These are phyloP conservation scores for Imleria badia DNA, from an alignment of 768 basidiomycete species.

Conservation along the genomic window DNA sequence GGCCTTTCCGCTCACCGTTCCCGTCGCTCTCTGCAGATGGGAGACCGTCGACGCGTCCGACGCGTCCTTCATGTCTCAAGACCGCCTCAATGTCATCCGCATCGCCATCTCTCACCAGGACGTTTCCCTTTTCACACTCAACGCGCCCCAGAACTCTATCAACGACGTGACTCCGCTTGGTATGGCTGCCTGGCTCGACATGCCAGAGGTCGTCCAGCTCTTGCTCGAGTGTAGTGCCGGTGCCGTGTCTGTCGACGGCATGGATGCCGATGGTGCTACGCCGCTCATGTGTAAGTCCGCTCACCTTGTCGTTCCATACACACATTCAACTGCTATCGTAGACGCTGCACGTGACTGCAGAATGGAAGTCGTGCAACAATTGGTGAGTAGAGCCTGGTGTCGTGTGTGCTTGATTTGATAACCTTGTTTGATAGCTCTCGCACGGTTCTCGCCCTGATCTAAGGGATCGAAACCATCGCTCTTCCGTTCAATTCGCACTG, in stretches of 20 bases:
- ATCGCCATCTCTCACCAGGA: slow-evolving; percentile 54
- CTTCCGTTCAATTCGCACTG: slow-evolving; percentile 68
- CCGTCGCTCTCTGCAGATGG: slow-evolving; percentile 47
- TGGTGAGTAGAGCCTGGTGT: slow-evolving; percentile 45
- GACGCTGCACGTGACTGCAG: slow-evolving; percentile 77
- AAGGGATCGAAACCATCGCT: slow-evolving; percentile 69
- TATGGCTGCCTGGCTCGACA: slow-evolving; percentile 76
- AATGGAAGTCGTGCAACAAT: slow-evolving; percentile 60
- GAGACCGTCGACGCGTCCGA: slow-evolving; percentile 65
- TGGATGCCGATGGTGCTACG: slow-evolving; percentile 74
- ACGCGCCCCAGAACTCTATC: slow-evolving; percentile 68
- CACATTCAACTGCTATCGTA: slow-evolving; percentile 28
- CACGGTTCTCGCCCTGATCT: slow-evolving; percentile 74
- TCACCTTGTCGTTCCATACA: background rate
- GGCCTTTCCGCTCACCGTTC: slow-evolving; percentile 3
- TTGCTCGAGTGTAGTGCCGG: slow-evolving; percentile 65
- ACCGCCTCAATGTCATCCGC: slow-evolving; percentile 58
- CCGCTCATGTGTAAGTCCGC: slow-evolving; percentile 76
- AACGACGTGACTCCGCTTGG: slow-evolving; percentile 76
- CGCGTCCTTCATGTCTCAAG: slow-evolving; percentile 62
- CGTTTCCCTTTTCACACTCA: slow-evolving; percentile 67
- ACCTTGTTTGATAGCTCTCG: slow-evolving; percentile 37
- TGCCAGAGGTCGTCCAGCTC: slow-evolving; percentile 55
- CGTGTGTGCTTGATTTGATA: slow-evolving; percentile 9
- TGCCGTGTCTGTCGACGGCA: slow-evolving; percentile 67